These are phyloP conservation scores for Leptosphaerulina australis DNA, from an alignment of 2,329 filamentous ascomycete genomes.

Conservation along the genomic window DNA sequence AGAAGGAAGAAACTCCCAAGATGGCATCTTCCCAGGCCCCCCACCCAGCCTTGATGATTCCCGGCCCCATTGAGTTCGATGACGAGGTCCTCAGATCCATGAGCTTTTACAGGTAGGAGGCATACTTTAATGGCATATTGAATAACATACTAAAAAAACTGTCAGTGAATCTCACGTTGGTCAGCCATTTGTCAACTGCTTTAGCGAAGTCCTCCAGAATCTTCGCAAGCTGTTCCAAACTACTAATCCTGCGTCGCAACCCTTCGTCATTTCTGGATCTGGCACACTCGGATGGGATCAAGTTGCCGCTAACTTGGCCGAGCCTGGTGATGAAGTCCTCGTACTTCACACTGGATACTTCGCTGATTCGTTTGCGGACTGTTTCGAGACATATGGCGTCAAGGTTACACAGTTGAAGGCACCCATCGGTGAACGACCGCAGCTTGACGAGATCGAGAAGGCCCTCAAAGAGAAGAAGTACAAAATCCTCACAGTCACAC, in stretches of 20 bases:
- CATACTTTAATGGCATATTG: background rate
- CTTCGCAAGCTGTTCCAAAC: constrained; percentile 95
- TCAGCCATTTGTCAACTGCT: constrained; percentile 83
- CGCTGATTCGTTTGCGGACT: constrained; percentile 91
- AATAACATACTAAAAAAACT: constrained; percentile 6
- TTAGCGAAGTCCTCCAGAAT: constrained; percentile 86
- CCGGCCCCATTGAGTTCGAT: constrained; percentile 96
- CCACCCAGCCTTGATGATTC: constrained; percentile 84
- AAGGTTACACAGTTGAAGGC: constrained; percentile 89
- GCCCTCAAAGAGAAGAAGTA: constrained; percentile 89
- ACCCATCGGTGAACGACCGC: constrained; percentile 83
- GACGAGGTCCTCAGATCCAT: constrained; percentile 95
- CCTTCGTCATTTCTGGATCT: constrained; percentile 91
- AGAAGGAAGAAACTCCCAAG: constrained; percentile 23
- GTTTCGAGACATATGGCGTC: constrained; percentile 87
- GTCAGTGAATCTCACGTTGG: constrained; percentile 93
- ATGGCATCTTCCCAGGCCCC: constrained; percentile 64
- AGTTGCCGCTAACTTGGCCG: constrained; percentile 89
- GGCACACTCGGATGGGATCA: constrained; percentile 97
- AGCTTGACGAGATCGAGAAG: constrained; percentile 85
- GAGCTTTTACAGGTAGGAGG: constrained; percentile 81
- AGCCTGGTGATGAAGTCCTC: constrained; percentile 86
- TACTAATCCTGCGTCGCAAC: constrained; percentile 79
- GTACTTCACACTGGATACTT: constrained; percentile 98
- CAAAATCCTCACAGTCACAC: constrained; percentile 92